Evolutionary conservation across 2,329 filamentous ascomycete genomes (phyloP), one percentile per base, ranked within the genome.

Genomic region (Colletotrichum horii): DNA sequence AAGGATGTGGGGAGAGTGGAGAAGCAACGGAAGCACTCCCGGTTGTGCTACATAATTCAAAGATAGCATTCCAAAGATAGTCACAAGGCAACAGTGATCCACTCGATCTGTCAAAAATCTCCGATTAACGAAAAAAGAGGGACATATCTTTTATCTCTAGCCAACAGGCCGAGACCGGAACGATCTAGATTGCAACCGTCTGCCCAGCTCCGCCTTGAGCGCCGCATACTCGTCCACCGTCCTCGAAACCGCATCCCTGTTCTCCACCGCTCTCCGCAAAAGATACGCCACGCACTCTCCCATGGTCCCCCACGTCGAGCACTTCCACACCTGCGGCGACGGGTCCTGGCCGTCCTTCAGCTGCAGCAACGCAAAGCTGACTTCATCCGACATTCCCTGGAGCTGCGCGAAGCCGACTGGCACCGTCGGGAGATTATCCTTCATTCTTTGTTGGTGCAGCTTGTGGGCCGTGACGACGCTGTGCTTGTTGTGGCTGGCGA

Each of bases 331-430:
- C 11, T 76, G 76, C 16, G 80, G 71, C 38, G 66, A 70, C 32
- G 71, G 43, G 24, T 58, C 34, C 58, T 24, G 38, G 15, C 66
- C 32, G 2, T 64, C 58, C 58, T 64, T 65, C 32, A 74, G 24
- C 43, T 38, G 66, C 58, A 89, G 82, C 30, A 93, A 84, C 82
- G 92, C 90, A 81, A 91, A 93, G 83, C 93, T 95, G 70, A 98
- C 93, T 82, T 98, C 96, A 80, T 98, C 96, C 4, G 96, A 96
- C 96, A 98, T 98, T 43, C 96, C 77, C 71, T 78, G 76, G 26
- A 80, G 77, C 61, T 83, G 81, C 6, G 81, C 78, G 61, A 87
- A 87, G 1, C 84, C 83, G 65, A 87, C 81, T 48, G 82, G 82
- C 0, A 84, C 84, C 81, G 84, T 84, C 78, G 85, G 85, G 9